These are phyloP conservation scores for Clonostachys sp. DNA, from an alignment of 2,329 filamentous ascomycete species.

Conservation along the genomic window DNA sequence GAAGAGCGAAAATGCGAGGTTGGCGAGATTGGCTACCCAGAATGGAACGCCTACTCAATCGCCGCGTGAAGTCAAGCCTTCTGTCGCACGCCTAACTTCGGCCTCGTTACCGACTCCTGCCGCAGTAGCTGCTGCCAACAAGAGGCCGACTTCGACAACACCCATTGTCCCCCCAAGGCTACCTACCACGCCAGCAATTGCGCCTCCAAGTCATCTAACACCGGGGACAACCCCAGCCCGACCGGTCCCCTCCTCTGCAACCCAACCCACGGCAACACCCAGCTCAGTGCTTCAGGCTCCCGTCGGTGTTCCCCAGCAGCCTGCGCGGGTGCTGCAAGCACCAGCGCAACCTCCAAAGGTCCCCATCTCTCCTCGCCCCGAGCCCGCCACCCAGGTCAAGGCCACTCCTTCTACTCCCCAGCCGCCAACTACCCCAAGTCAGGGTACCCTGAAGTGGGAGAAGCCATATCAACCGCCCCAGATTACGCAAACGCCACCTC, in stretches of 20 bases:
- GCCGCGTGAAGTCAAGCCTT: constrained; percentile 22
- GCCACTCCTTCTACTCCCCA: constrained; percentile 10
- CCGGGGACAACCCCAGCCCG: constrained; percentile 17
- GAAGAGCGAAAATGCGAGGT: constrained; percentile 31
- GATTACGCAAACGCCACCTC: constrained; percentile 12
- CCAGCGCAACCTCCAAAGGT: constrained; percentile 21
- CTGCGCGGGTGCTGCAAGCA: constrained; percentile 21
- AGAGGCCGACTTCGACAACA: constrained; percentile 20
- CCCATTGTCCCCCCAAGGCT: constrained; percentile 25
- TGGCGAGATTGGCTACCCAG: constrained; percentile 15
- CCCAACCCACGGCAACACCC: constrained; percentile 19
- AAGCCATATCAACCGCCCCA: constrained; percentile 31
- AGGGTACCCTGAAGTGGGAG: constrained; percentile 30
- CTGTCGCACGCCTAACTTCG: constrained; percentile 6
- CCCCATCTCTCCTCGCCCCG: constrained; percentile 24
- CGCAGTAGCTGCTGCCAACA: constrained; percentile 11
- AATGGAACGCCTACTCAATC: constrained; percentile 14
- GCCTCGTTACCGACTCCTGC: constrained; percentile 10
- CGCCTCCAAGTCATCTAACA: constrained; percentile 18
- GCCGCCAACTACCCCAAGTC: constrained; percentile 10
- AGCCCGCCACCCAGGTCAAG: constrained; percentile 20
- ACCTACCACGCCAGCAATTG: constrained; percentile 11
- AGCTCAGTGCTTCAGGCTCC: constrained; percentile 30
- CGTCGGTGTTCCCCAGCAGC: constrained; percentile 20
- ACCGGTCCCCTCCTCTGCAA: constrained; percentile 14